Conservation (phyloP, 2,329 filamentous ascomycete species). For the Penicillium sp. region DNA sequence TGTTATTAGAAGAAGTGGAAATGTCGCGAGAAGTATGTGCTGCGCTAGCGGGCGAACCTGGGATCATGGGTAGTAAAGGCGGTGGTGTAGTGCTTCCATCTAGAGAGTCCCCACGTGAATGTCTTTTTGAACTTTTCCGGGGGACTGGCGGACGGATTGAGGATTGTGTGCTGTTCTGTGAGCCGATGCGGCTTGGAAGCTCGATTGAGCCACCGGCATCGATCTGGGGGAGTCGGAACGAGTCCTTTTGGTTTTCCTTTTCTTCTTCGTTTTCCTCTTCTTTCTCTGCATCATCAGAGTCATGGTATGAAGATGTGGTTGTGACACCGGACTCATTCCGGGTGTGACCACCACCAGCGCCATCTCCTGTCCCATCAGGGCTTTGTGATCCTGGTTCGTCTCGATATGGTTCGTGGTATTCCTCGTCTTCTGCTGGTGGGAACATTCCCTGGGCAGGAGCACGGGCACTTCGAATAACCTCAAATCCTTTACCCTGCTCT, state of each 20-base stretch:
- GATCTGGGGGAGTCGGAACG: conserved; percentile 57
- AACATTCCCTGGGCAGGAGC: conserved; percentile 72
- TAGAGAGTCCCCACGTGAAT: conserved; percentile 16
- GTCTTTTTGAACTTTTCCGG: conserved; percentile 67
- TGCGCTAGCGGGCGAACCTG: conserved; percentile 18
- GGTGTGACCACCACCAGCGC: conserved; percentile 19
- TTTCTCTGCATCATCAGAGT: conserved; percentile 21
- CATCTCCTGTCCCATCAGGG: conserved; percentile 15
- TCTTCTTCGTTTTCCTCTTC: conserved; percentile 8
- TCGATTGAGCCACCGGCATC: conserved; percentile 59
- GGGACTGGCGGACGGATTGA: conserved; percentile 41
- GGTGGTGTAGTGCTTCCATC: conserved; percentile 16
- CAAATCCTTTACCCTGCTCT: conserved; percentile 93
- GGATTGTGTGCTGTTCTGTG: conserved; percentile 51
- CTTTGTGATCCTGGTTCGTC: conserved; percentile 44
- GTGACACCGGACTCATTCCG: conserved; percentile 23
- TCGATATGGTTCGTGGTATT: conserved; percentile 63
- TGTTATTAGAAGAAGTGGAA: conserved; percentile 7
- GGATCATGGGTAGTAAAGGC: conserved; percentile 10
- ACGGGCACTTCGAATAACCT: conserved; percentile 85
- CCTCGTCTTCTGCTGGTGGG: conserved; percentile 48
- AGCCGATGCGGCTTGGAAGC: conserved; percentile 60
- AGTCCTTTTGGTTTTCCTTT: conserved; percentile 13
- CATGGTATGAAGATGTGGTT: conserved; percentile 22
- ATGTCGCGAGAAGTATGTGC: conserved; percentile 15